phyloP scores from a whole-genome alignment of 768 basidiomycete species.

The Hydnum rufescens region DNA sequence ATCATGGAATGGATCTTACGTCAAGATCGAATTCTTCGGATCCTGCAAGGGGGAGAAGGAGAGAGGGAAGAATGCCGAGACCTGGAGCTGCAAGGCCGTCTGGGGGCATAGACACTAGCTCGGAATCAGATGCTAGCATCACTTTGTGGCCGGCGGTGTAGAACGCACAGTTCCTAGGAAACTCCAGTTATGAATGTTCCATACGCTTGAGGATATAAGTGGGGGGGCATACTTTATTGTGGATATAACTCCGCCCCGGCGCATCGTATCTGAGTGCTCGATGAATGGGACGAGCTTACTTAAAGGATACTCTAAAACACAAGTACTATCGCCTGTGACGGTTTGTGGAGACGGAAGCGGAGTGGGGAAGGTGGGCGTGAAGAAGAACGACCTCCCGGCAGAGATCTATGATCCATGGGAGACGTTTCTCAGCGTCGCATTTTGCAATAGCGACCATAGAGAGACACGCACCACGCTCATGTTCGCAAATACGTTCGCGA shows the following conservation, averaged over 20 bases:
- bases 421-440: no score
- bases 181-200: not conserved
- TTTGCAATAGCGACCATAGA: not conserved
- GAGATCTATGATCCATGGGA: not conserved
- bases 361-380: slow-evolving; percentile 14
- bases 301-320: slow-evolving; percentile 54
- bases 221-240: slow-evolving; percentile 51
- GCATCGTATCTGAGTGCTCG: slow-evolving; percentile 71
- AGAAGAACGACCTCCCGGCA: slow-evolving; percentile 22
- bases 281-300: slow-evolving; percentile 71
- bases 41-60: slow-evolving; percentile 81
- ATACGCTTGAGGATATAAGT: not conserved
- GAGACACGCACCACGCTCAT: slow-evolving; percentile 43
- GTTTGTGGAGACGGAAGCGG: not conserved
- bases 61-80: slow-evolving; percentile 63
- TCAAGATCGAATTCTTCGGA: slow-evolving; percentile 91
- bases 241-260: slow-evolving; percentile 71
- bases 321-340: slow-evolving; percentile 10
- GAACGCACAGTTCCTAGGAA: slow-evolving; percentile 68
- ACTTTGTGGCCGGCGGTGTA: slow-evolving; percentile 46
- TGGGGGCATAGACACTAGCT: slow-evolving; percentile 34
- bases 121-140: slow-evolving; percentile 42
- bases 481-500: slow-evolving; percentile 89
- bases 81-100: slow-evolving; percentile 44
- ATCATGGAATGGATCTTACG: slow-evolving; percentile 26